These are phyloP conservation scores for Hypoxylon cercidicola DNA, from an alignment of 495 filamentous ascomycete species.

Conservation along the genomic window DNA sequence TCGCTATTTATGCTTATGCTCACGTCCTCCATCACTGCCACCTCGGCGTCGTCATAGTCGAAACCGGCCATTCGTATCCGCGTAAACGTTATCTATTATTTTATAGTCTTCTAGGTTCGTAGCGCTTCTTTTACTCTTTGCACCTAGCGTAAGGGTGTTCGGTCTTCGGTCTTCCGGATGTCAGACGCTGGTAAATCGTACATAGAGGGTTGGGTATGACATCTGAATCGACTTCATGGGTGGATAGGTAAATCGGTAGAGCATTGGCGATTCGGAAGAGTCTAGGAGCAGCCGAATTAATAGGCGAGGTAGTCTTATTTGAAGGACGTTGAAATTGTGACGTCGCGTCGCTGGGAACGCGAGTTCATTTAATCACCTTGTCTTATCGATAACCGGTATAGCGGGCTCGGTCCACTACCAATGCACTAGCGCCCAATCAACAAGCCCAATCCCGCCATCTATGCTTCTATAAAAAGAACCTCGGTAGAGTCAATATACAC, in stretches of 20 bases:
- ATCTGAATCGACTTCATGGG: slow-evolving; percentile 1
- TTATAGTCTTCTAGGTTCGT: no score
- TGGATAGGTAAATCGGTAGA: slow-evolving; percentile 1
- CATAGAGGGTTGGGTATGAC: background rate
- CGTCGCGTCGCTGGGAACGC: slow-evolving; percentile 34
- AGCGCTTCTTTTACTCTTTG: no score
- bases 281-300: background rate
- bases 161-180: background rate
- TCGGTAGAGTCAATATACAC: no score
- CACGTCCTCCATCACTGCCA: slow-evolving; percentile 45
- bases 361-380: slow-evolving; percentile 7
- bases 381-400: slow-evolving; percentile 31
- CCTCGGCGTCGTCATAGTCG: slow-evolving; percentile 41
- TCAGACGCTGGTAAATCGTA: slow-evolving; percentile 6
- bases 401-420: background rate
- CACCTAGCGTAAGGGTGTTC: no score
- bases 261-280: background rate
- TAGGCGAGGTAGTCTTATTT: background rate
- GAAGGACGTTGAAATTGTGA: slow-evolving; percentile 32
- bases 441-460: slow-evolving; percentile 1
- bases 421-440: slow-evolving; percentile 20
- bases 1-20: slow-evolving; percentile 9
- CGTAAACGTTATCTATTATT: slow-evolving; percentile 1
- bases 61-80: slow-evolving; percentile 25
- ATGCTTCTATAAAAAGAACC: no score